Percentiles rank a stretch among this genome's conserved stretches.
Evolutionary conservation across 495 filamentous ascomycete species (phyloP).

Genomic region (Lasiosphaeria ovina): DNA sequence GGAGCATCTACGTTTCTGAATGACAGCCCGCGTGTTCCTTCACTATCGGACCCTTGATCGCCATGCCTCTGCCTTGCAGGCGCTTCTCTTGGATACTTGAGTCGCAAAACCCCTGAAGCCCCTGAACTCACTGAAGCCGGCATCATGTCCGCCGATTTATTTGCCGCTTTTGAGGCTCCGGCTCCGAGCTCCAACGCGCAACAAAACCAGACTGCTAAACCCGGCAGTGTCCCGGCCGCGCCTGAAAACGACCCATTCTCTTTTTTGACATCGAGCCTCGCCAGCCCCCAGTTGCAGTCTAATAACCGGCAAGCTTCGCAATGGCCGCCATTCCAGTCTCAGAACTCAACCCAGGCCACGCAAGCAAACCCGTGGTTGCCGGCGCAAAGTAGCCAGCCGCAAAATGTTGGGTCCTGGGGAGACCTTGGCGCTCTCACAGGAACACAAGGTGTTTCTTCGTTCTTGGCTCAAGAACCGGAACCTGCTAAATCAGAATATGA

Average conservation of each 20-base stretch:
- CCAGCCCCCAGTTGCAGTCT: slow-evolving; percentile 18
- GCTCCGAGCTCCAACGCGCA: slow-evolving; percentile 27
- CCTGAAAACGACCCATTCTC: slow-evolving; percentile 24
- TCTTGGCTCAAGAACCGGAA: background rate
- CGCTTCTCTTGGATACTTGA: background rate
- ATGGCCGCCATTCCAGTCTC: slow-evolving; percentile 20
- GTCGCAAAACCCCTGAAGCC: background rate
- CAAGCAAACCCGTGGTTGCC: slow-evolving; percentile 18
- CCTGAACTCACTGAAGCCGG: background rate
- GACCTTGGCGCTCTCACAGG: slow-evolving; percentile 19
- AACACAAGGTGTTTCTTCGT: slow-evolving; percentile 8
- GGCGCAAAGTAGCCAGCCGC: slow-evolving; percentile 11
- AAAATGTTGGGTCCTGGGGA: slow-evolving; percentile 17
- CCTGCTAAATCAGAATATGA: slow-evolving; percentile 32
- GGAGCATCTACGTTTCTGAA: no score
- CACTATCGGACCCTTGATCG: background rate
- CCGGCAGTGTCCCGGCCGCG: background rate
- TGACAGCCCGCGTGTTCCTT: background rate
- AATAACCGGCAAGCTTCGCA: slow-evolving; percentile 23
- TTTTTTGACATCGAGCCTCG: slow-evolving; percentile 12
- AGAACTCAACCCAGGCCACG: slow-evolving; percentile 8
- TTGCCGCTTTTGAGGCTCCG: slow-evolving; percentile 64
- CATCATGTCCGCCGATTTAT: slow-evolving; percentile 72
- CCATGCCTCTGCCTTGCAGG: background rate
- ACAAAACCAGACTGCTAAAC: slow-evolving; percentile 20